A percentile compares a stretch with the other conserved stretches of the same genome.
phyloP scores from a whole-genome alignment of 164 flowering plant species.

The Cinnamomum micranthum region DNA sequence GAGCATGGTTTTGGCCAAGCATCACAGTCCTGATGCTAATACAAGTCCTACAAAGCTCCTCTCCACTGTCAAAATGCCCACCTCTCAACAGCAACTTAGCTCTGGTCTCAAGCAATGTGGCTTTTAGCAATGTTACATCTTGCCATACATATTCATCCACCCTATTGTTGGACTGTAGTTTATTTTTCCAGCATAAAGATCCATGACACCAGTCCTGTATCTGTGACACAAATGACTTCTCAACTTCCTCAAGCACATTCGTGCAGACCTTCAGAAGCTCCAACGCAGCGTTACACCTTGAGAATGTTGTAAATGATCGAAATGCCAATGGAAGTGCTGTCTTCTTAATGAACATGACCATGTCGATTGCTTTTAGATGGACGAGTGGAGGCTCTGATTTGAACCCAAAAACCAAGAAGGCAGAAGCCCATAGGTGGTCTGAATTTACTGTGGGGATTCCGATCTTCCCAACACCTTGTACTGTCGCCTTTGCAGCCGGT shows the following conservation, averaged over 20 bases:
- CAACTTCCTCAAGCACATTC: slow-evolving; percentile 74
- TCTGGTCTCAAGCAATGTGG: slow-evolving; percentile 78
- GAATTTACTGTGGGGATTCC: slow-evolving; percentile 46
- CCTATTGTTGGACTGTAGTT: slow-evolving; percentile 31
- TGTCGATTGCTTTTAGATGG: slow-evolving; percentile 61
- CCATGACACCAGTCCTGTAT: slow-evolving; percentile 79
- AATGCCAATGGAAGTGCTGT: slow-evolving; percentile 77
- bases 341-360: slow-evolving; percentile 67
- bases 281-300: slow-evolving; percentile 75
- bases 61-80: slow-evolving; percentile 78
- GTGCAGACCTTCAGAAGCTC: slow-evolving; percentile 88
- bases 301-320: slow-evolving; percentile 63
- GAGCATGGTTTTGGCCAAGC: slow-evolving; percentile 83
- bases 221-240: slow-evolving; percentile 84
- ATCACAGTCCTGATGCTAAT: slow-evolving; percentile 88
- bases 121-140: slow-evolving; percentile 80
- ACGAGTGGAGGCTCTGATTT: slow-evolving; percentile 79
- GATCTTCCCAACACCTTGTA: slow-evolving; percentile 51
- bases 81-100: slow-evolving; percentile 79
- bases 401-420: slow-evolving; percentile 79
- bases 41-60: slow-evolving; percentile 83
- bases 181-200: slow-evolving; percentile 81
- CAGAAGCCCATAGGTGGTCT: slow-evolving; percentile 84
- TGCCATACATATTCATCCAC: slow-evolving; percentile 92
- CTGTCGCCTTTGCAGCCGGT: slow-evolving; percentile 56